Evolutionary conservation across 768 basidiomycete species (phyloP).

Genomic region (Boletellus ananiceps): DNA sequence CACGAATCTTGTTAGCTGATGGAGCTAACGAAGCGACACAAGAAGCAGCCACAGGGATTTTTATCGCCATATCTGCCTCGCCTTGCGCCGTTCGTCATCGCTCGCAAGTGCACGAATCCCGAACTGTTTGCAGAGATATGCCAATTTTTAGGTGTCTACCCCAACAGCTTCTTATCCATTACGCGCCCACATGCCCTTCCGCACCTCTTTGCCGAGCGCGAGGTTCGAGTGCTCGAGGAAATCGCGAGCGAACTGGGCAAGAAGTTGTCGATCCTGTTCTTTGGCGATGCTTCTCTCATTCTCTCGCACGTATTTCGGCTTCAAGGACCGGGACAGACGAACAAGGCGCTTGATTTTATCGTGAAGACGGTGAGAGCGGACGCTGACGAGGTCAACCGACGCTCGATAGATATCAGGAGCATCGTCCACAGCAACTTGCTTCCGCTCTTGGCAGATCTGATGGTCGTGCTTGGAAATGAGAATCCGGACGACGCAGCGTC

Average conservation of each 20-base stretch:
- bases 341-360: constrained; percentile 59
- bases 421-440: constrained; percentile 66
- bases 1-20: constrained; percentile 43
- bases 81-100: constrained; percentile 62
- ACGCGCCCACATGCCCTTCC: constrained; percentile 68
- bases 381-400: constrained; percentile 29
- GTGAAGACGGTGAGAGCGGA: constrained; percentile 51
- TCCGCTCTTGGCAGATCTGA: constrained; percentile 67
- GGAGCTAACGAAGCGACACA: constrained; percentile 50
- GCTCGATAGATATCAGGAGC: constrained; percentile 39
- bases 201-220: constrained; percentile 57
- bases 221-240: constrained; percentile 52
- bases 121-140: constrained; percentile 59
- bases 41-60: constrained; percentile 61
- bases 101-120: constrained; percentile 55
- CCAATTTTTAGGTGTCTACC: constrained; percentile 56
- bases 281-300: constrained; percentile 55
- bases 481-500: constrained; percentile 39
- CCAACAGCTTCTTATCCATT: constrained; percentile 56
- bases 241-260: constrained; percentile 52
- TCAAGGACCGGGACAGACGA: constrained; percentile 49
- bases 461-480: constrained; percentile 74
- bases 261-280: constrained; percentile 45
- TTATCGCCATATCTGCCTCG: constrained; percentile 65
- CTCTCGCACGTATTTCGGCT: constrained; percentile 66